Evolutionary conservation across 2,329 filamentous ascomycete species (phyloP).

Genomic region (Paecilomyces formosus): DNA sequence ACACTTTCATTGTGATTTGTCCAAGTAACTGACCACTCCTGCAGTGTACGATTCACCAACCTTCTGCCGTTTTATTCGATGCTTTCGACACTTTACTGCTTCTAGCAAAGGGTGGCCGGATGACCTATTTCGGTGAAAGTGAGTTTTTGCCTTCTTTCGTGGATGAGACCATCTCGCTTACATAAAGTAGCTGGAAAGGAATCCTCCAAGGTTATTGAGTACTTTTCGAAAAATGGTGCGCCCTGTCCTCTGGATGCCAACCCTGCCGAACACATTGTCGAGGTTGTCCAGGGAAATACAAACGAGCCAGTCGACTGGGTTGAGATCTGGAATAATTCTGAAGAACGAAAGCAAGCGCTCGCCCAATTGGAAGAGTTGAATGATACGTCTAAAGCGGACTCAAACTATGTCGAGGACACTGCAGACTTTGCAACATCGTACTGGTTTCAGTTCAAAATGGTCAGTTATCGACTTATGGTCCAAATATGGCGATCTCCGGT

Average conservation of each 20-base stretch:
- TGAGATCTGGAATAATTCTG: slow-evolving; percentile 22
- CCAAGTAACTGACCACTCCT: not conserved
- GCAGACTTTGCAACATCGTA: slow-evolving; percentile 31
- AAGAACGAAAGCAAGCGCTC: slow-evolving; percentile 18
- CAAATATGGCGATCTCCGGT: slow-evolving; percentile 28
- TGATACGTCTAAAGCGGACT: slow-evolving; percentile 9
- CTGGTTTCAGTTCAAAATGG: slow-evolving; percentile 33
- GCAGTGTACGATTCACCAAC: slow-evolving; percentile 59
- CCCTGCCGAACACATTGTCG: slow-evolving; percentile 43
- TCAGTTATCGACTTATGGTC: slow-evolving; percentile 23
- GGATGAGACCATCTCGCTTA: not conserved
- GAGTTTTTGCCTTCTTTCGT: slow-evolving; percentile 5
- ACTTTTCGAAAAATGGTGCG: slow-evolving; percentile 48
- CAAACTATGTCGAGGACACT: slow-evolving; percentile 21
- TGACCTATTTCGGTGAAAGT: slow-evolving; percentile 58
- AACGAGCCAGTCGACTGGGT: slow-evolving; percentile 22
- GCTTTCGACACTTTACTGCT: slow-evolving; percentile 60
- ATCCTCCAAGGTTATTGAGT: slow-evolving; percentile 36
- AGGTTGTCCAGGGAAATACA: slow-evolving; percentile 24
- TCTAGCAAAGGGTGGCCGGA: slow-evolving; percentile 57
- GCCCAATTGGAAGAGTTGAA: slow-evolving; percentile 20
- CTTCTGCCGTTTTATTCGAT: slow-evolving; percentile 58
- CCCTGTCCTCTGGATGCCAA: slow-evolving; percentile 47
- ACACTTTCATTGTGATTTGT: not conserved
- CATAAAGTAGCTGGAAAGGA: slow-evolving; percentile 21